These are phyloP conservation scores for Drechmeria coniospora DNA, from an alignment of 2,329 filamentous ascomycete species.

Conservation along the genomic window DNA sequence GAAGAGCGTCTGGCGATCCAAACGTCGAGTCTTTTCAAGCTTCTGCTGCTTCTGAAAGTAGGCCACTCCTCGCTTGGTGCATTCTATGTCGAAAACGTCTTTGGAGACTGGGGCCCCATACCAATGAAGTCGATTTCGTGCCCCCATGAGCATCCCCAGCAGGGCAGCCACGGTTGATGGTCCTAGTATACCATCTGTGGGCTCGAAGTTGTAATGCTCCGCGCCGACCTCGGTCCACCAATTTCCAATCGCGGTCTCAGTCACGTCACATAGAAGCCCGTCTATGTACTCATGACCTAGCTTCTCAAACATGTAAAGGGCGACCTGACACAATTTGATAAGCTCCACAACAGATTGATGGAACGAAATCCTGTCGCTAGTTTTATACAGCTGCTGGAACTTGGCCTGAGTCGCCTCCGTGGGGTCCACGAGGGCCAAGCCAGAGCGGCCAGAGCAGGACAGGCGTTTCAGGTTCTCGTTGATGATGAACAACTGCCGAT, in stretches of 20 bases:
- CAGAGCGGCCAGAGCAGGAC: conserved; percentile 80
- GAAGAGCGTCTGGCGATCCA: conserved; percentile 74
- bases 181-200: conserved; percentile 80
- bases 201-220: conserved; percentile 85
- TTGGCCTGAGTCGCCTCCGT: conserved; percentile 74
- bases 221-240: conserved; percentile 95
- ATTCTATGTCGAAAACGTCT: conserved; percentile 76
- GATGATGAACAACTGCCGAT: conserved; percentile 75
- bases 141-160: conserved; percentile 76
- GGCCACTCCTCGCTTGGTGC: conserved; percentile 68
- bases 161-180: conserved; percentile 83
- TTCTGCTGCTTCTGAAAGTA: conserved; percentile 86
- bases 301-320: conserved; percentile 75
- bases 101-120: conserved; percentile 74
- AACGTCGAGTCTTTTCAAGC: conserved; percentile 56
- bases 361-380: conserved; percentile 66
- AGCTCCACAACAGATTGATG: conserved; percentile 71
- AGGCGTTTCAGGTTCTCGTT: conserved; percentile 89
- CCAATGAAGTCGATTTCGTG: conserved; percentile 75
- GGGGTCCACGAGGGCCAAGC: conserved; percentile 65
- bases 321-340: conserved; percentile 80
- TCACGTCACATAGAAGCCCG: conserved; percentile 82
- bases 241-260: conserved; percentile 75
- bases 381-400: conserved; percentile 81
- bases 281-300: conserved; percentile 82